These are phyloP conservation scores for Senna siamea DNA, from an alignment of 306 rosid genomes.

Conservation along the genomic window DNA sequence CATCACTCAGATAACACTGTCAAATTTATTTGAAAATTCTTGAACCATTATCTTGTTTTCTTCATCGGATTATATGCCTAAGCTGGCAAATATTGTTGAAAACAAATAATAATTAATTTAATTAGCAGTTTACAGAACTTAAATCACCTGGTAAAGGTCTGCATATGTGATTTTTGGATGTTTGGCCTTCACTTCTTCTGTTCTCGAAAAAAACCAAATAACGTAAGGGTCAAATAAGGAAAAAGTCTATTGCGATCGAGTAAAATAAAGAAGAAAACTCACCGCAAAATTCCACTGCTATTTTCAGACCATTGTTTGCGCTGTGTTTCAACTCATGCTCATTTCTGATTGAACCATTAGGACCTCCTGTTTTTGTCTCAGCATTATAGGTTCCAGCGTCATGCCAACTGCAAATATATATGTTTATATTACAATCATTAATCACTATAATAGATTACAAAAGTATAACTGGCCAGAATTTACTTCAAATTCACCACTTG, in stretches of 20 bases:
- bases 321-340: constrained; percentile 53
- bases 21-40: background rate
- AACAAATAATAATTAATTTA: background rate
- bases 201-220: constrained; percentile 29
- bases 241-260: background rate
- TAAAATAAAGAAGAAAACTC: background rate
- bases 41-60: background rate
- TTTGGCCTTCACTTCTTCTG: constrained; percentile 76
- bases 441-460: background rate
- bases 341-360: constrained; percentile 81
- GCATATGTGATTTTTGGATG: constrained; percentile 75
- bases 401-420: constrained; percentile 67
- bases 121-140: background rate
- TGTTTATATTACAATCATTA: background rate
- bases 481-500: background rate
- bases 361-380: constrained; percentile 70
- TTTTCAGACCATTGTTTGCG: constrained; percentile 68
- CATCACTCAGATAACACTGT: background rate
- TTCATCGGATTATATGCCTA: background rate
- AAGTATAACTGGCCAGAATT: background rate
- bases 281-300: constrained; percentile 77
- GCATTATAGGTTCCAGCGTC: constrained; percentile 85
- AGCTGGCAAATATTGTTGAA: background rate
- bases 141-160: constrained; percentile 77
- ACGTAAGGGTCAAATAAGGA: background rate